Conservation (phyloP, 1,284 basidiomycete species). For the Trichosporon sp. region DNA sequence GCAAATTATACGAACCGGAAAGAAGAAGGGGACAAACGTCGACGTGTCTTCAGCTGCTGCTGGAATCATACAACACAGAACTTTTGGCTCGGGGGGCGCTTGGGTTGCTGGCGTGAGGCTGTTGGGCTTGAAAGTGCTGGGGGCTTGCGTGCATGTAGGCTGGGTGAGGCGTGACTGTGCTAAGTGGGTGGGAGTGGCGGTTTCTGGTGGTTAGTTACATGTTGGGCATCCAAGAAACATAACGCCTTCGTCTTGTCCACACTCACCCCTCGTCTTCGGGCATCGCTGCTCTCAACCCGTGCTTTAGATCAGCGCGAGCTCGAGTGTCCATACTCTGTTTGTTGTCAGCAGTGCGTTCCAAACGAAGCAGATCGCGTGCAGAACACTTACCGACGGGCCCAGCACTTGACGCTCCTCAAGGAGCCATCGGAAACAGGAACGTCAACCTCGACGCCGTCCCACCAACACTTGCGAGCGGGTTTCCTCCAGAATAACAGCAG, state of each 20-base stretch:
- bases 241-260: not conserved
- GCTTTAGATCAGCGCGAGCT: slow-evolving; percentile 71
- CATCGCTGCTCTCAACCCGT: not conserved
- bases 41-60: slow-evolving; percentile 7
- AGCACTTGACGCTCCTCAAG: slow-evolving; percentile 73
- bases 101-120: not conserved
- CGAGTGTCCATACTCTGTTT: slow-evolving; percentile 85
- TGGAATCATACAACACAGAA: slow-evolving; percentile 14
- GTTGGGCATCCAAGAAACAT: too few species aligned
- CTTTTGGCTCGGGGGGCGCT: not conserved
- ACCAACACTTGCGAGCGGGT: slow-evolving; percentile 99
- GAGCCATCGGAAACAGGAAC: slow-evolving; percentile 58
- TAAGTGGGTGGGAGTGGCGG: not conserved
- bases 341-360: not conserved
- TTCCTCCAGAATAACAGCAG: slow-evolving; percentile 98
- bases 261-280: slow-evolving; percentile 61
- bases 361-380: not conserved
- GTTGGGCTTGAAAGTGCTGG: not conserved
- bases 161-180: not conserved
- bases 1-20: slow-evolving; percentile 5
- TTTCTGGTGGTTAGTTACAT: not conserved
- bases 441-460: slow-evolving; percentile 94
- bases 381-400: slow-evolving; percentile 66
- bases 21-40: not conserved
- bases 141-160: not conserved